Conservation (phyloP, 2,329 filamentous ascomycete species). For the Aspergillus neotritici region DNA sequence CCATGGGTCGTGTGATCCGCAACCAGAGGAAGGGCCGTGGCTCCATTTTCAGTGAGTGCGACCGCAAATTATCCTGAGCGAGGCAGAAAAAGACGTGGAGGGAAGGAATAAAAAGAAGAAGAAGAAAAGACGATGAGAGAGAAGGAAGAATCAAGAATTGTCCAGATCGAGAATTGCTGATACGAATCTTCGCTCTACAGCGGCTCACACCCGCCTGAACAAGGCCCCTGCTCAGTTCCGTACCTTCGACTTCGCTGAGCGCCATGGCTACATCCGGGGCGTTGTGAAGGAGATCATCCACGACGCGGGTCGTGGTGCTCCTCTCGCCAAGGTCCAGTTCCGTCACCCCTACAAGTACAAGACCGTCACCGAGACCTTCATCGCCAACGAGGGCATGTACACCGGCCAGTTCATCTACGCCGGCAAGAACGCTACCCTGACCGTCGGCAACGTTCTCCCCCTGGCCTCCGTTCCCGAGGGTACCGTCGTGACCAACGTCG, state of each 20-base stretch:
- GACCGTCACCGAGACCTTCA: conserved; percentile 97
- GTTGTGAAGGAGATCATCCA: conserved; percentile 99
- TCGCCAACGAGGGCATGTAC: conserved; percentile 99
- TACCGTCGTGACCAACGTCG: conserved; percentile 98
- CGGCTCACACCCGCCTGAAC: conserved; percentile 83
- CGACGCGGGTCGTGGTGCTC: conserved; percentile 96
- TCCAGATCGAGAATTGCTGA: conserved; percentile 26
- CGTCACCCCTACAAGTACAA: conserved; percentile 98
- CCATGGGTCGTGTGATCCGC: conserved; percentile 65
- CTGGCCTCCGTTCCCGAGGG: conserved; percentile 93
- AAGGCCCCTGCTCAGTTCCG: conserved; percentile 95
- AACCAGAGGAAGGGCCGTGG: conserved; percentile 74
- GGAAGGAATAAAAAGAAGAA: too few relatives aligned
- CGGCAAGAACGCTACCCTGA: conserved; percentile 96
- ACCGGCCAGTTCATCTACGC: conserved; percentile 99
- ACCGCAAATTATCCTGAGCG: conserved; percentile 24
- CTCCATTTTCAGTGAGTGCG: conserved; percentile 67
- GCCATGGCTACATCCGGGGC: conserved; percentile 95
- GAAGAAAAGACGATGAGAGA: too few relatives aligned
- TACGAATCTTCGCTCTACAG: conserved; percentile 40
- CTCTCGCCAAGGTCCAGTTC: conserved; percentile 94
- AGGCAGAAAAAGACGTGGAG: too few relatives aligned
- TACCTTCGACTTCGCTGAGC: conserved; percentile 91
- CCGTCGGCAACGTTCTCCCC: conserved; percentile 95
- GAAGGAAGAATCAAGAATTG: not conserved